Conservation (phyloP, 441 rosid species). For the Adansonia grandidieri region DNA sequence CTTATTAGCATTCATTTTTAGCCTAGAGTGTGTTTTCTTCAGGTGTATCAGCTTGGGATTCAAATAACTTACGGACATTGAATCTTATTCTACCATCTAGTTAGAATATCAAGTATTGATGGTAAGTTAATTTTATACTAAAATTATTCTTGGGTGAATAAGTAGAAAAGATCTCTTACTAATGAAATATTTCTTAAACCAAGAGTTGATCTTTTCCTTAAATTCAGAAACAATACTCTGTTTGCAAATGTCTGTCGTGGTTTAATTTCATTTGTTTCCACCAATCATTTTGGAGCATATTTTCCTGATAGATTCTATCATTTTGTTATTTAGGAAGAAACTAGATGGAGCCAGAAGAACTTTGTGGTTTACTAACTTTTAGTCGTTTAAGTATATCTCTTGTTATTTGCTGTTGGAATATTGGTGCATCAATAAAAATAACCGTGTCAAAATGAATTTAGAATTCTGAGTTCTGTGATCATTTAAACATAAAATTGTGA, state of each 20-base stretch:
- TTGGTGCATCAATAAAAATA: constrained; percentile 9
- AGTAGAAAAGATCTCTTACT: not conserved
- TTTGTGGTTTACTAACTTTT: not conserved
- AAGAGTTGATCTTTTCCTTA: not conserved
- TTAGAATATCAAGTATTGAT: not conserved
- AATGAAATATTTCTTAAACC: not conserved
- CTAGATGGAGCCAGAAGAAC: not conserved
- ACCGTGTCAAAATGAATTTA: too few species aligned
- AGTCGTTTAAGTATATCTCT: not conserved
- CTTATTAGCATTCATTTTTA: not conserved
- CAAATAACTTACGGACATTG: not conserved
- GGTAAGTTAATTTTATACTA: not conserved
- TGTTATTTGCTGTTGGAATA: not conserved
- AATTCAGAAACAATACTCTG: not conserved
- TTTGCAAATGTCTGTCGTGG: not conserved
- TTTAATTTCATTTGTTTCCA: not conserved
- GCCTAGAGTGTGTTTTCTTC: not conserved
- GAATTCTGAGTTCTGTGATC: not conserved
- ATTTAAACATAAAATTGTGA: constrained; percentile 2
- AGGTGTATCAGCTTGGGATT: not conserved
- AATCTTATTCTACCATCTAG: not conserved
- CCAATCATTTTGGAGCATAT: not conserved
- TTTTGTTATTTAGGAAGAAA: not conserved
- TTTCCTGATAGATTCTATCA: constrained; percentile 1
- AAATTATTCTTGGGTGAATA: not conserved